Evolutionary conservation across 257 asterid species (phyloP), one percentile per base, ranked within the genome.

Genomic region (Sherardia arvensis): DNA sequence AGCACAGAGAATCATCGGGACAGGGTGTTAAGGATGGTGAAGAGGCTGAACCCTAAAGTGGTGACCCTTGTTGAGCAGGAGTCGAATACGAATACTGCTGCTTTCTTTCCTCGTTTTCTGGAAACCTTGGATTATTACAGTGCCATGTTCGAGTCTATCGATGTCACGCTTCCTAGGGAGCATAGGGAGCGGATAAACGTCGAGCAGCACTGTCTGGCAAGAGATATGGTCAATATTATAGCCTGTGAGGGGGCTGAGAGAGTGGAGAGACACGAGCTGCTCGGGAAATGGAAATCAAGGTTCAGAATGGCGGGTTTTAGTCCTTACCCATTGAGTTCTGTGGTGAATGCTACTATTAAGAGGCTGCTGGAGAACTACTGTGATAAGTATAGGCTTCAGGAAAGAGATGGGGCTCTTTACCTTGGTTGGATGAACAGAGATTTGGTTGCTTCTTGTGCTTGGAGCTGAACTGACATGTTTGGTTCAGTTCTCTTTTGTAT

Each of bases 361-460:
- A 69, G 72, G 10, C 70, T 84, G 85, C 85, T 91, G 1, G 74
- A 74, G 29, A 85, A 73, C 74, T 84, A 85, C 61, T 75, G 85
- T 45, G 64, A 69, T 12, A 81, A 79, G 43, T 87, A 82, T 70
- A 85, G 95, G 62, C 82, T 85, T 75, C 81, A 80, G 58, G 96
- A 91, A 64, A 84, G 95, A 74, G 90, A 90, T 74, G 96, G 90
- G 8, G 95, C 96, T 56, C 79, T 90, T 36, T 87, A 81, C 79
- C 93, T 90, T 72, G 97, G 97, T 62, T 90, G 97, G 97, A 77
- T 85, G 87, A 76, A 84, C 63, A 86, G 95, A 69, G 91, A 91
- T 78, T 82, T 91, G 77, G 96, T 87, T 21, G 93, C 87, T 69
- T 78, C 96, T 67, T 87, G 95, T 78, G 96, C 97, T 21, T 91